These are phyloP conservation scores for Aspergillus cavernicola DNA, from an alignment of 495 filamentous ascomycete genomes.

Conservation along the genomic window DNA sequence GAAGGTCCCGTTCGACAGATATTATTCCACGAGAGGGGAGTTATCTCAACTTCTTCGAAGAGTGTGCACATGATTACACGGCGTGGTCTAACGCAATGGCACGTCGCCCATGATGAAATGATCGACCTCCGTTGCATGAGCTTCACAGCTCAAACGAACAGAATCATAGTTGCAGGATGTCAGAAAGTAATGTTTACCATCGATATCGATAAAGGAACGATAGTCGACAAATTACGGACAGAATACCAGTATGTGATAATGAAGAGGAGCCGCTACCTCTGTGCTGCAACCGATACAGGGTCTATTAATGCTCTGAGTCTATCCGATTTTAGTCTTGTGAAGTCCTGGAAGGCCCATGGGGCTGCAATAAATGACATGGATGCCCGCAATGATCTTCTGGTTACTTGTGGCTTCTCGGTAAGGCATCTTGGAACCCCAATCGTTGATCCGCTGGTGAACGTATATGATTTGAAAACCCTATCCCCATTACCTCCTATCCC, in stretches of 20 bases:
- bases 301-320: conserved; percentile 83
- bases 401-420: conserved; percentile 90
- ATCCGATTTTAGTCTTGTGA: conserved; percentile 67
- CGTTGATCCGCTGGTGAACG: conserved; percentile 86
- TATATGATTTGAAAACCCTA: conserved; percentile 89
- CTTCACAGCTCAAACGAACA: conserved; percentile 80
- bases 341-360: conserved; percentile 82
- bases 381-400: conserved; percentile 81
- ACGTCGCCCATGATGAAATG: conserved; percentile 74
- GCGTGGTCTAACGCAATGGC: conserved; percentile 80
- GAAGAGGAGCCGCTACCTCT: conserved; percentile 85
- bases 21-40: conserved; percentile 79
- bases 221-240: conserved; percentile 69
- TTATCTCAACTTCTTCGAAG: conserved; percentile 71
- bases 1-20: conserved; percentile 76
- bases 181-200: conserved; percentile 86
- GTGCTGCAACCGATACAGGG: conserved; percentile 82
- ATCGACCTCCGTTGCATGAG: conserved; percentile 86
- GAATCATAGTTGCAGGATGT: conserved; percentile 81
- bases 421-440: conserved; percentile 61
- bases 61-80: conserved; percentile 83
- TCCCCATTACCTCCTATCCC: conserved; percentile 81
- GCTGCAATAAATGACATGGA: conserved; percentile 92
- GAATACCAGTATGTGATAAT: conserved; percentile 81
- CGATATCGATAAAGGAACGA: conserved; percentile 79